Evolutionary conservation across 768 basidiomycete species (phyloP), one percentile per base, ranked within the genome.

Genomic region (Pleurotus eryngii): DNA sequence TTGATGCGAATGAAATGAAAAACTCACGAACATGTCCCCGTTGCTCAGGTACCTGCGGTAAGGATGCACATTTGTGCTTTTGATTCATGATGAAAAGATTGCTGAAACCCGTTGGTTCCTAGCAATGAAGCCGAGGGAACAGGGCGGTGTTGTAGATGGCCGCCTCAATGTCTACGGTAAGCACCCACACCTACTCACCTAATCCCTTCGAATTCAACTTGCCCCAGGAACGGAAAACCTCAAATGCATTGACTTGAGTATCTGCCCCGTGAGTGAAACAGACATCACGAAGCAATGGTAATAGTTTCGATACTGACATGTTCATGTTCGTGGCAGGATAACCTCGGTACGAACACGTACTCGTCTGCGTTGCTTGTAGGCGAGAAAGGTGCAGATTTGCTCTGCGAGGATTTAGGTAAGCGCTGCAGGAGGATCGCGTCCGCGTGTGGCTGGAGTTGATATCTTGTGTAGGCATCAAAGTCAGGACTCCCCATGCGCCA

Each of bases 341-440:
- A 88, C 70, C 70, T 87, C 61, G 85, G 85, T 58, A 86, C 86
- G 43, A 86, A 86, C 75, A 87, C 85, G 4, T 87, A 87, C 72
- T 87, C 85, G 30, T 84, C 85, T 56, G 87, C 86, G 14, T 70
- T 89, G 60, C 67, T 87, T 30, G 82, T 87, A 39, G 85, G 86
- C 27, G 86, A 88, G 76, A 87, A 87, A 72, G 85, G 83, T 30
- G 85, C 84, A 12, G 72, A 76, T 61, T 67, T 89, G 43, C 66
- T 89, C 40, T 76, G 78, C 5, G 82, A 85, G 70, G 86, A 87
- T 2, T 79, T 89, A 46, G 85, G 85, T 84, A 61, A 55, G 76
- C 58, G 46, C 15, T 27, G 38, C 37, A 46, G 3, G 9, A 24
- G 20, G 14, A 18, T 1, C 26, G 30, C 24, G 17, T 37, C n/a